Percentiles rank a stretch among this genome's conserved stretches.
phyloP scores from a whole-genome alignment of 2,329 filamentous ascomycete genomes.

The Daldinia eschscholtzii region DNA sequence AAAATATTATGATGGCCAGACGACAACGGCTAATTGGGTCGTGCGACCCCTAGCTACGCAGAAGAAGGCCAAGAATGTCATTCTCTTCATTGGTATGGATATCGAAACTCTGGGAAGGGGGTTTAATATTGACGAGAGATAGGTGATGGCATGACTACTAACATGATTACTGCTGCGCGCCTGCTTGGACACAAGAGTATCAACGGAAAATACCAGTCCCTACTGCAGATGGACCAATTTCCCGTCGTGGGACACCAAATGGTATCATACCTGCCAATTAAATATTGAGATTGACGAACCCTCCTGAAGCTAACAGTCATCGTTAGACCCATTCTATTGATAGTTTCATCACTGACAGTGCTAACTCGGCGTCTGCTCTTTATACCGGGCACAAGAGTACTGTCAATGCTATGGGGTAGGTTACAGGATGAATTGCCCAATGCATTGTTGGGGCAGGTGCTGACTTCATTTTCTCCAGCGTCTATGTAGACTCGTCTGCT shows the following conservation, averaged over 20 bases:
- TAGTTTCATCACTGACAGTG: constrained; percentile 86
- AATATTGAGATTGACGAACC: background rate
- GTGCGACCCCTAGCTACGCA: constrained; percentile 77
- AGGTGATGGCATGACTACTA: constrained; percentile 75
- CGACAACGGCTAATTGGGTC: constrained; percentile 80
- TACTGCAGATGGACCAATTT: constrained; percentile 84
- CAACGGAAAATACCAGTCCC: constrained; percentile 85
- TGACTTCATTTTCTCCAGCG: constrained; percentile 53
- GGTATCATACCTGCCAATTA: constrained; percentile 51
- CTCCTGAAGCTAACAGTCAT: background rate
- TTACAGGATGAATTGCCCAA: background rate
- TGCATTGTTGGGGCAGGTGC: background rate
- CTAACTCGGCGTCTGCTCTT: constrained; percentile 84
- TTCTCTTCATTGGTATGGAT: constrained; percentile 81
- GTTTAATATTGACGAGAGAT: constrained; percentile 12
- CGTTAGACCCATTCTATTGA: constrained; percentile 82
- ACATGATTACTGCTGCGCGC: constrained; percentile 84
- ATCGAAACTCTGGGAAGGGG: background rate
- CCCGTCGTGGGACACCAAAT: constrained; percentile 90
- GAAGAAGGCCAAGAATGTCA: constrained; percentile 85
- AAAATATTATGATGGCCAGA: constrained; percentile 78
- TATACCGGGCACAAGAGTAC: constrained; percentile 88
- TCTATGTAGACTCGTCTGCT: constrained; percentile 82
- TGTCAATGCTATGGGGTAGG: constrained; percentile 80
- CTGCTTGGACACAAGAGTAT: constrained; percentile 84